Evolutionary conservation across 116 monocot genomes (phyloP).

Genomic region (Trichopus zeylanicus): DNA sequence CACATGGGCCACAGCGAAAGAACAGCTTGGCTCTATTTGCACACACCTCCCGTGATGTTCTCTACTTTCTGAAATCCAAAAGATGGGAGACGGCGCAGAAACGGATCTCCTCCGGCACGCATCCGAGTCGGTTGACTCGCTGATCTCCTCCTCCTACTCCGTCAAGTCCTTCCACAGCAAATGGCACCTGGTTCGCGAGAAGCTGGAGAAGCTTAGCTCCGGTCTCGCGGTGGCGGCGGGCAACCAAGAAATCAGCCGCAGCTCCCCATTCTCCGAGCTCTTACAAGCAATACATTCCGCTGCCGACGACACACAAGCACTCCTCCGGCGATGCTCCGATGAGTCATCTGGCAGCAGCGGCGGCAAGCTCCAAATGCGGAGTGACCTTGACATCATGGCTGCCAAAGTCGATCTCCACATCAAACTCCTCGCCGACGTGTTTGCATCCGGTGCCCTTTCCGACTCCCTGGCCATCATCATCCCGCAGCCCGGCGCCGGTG

Average conservation of each 20-base stretch:
- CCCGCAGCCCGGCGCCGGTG: slow-evolving; percentile 30
- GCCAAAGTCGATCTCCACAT: slow-evolving; percentile 47
- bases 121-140: slow-evolving; percentile 18
- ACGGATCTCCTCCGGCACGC: slow-evolving; percentile 8
- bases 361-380: slow-evolving; percentile 62
- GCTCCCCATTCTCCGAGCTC: slow-evolving; percentile 22
- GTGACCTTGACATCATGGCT: slow-evolving; percentile 42
- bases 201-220: slow-evolving; percentile 40
- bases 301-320: slow-evolving; percentile 17
- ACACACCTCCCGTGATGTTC: no score
- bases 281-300: slow-evolving; percentile 17
- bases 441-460: slow-evolving; percentile 21
- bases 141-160: slow-evolving; percentile 30
- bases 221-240: slow-evolving; percentile 5
- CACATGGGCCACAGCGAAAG: no score
- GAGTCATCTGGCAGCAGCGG: slow-evolving; percentile 32
- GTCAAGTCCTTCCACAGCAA: slow-evolving; percentile 36
- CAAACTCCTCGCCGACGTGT: slow-evolving; percentile 24
- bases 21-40: no score
- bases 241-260: not conserved
- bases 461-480: slow-evolving; percentile 35
- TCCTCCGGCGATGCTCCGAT: slow-evolving; percentile 17
- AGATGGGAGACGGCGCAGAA: slow-evolving; percentile 7
- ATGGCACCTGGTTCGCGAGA: slow-evolving; percentile 50
- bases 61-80: no score